Base-by-base conservation (phyloP, 768 basidiomycete genomes). In the Termitomyces sp. region DNA sequence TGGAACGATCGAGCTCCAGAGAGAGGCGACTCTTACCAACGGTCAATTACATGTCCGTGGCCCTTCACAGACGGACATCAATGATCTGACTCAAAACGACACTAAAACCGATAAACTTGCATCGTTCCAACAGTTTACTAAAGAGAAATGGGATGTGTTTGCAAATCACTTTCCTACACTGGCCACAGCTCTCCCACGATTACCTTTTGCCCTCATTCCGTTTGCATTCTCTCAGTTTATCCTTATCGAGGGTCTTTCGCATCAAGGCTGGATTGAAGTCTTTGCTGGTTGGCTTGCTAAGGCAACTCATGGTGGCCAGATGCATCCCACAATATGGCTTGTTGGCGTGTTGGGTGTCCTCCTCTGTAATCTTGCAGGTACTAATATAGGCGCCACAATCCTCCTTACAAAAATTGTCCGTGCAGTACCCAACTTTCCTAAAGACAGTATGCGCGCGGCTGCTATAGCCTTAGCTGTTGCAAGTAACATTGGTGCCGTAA, bases 211-310 rank as follows among this genome's bases (percentile, higher is more conserved):
- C 10, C 83, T 97, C 8, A 76, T 97, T 14, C 93, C 92, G 0
- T 99, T 99, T 67, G 91, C 94, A 0, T 94, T 98, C 67, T 87
- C 90, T 2, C 93, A 95, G 72, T 98, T 98, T 73, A 92, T 98
- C 61, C 84, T 99, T 54, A 92, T 97, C 55, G 90, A 95, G 66
- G 90, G 79, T 0, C 80, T 99, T 3, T 78, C 86, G 22, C 79
- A 84, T 60, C 85, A 87, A 59, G 94, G 94, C n/a, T 99, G 95
- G 94, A 92, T 96, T 7, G 78, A 84, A 7, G 79, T 95, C n/a
- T 96, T 95, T 67, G 88, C 85, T 8, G 58, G 63, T 10, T 67
- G 66, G 66, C 62, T 67, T 18, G 57, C 48, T 0, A 63, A 61
- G 56, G 66, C 66, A 20, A 58, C 66, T 0, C 57, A 41, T 34